Base-by-base conservation (phyloP, 1,284 basidiomycete genomes). In the Tilletia caries region DNA sequence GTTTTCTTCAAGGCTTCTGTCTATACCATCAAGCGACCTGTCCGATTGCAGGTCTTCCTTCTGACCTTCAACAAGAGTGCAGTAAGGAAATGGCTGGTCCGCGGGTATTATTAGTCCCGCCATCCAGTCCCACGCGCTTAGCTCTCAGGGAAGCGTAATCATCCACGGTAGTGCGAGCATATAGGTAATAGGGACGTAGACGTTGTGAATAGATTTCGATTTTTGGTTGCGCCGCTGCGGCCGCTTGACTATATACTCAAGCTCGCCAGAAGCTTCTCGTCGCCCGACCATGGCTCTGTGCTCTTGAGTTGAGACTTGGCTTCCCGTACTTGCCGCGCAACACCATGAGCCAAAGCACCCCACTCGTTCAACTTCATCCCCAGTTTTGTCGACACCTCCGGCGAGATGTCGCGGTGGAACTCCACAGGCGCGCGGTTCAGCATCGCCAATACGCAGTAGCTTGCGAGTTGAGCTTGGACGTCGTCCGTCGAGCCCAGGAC, bases 401-500 rank as follows among this genome's bases (percentile, higher is more conserved):
- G 13, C n/a, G 20, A 20, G 23, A 27, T 58, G 6, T 58, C 52
- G 52, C 27, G 23, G 52, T 58, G 27, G 23, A 58, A 27, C 52
- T 58, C n/a, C 20, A 27, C 52, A 13, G 52, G 52, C 13, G 52
- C 52, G 15, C 23, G 10, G n/a, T 20, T 25, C 23, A 58, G 52
- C 52, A 58, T 58, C 27, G 52, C 23, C n/a, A 58, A 12, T 4
- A 58, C 52, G 52, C 52, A 58, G 52, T 27, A 27, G 29, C 52
- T 58, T 20, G 52, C 52, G 6, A 58, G 52, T 27, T 58, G 52
- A 4, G 52, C 52, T 27, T 58, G n/a, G 27, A 58, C 29, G 18
- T 58, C 52, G 52, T 29, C 27, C 13, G 13, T 27, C 6, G 52
- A 27, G 5, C 41, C 20, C 27, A 43, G 33, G 3, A 37, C 60